Base-by-base conservation (phyloP, 2,329 filamentous ascomycete genomes). In the Xylaria sp. region DNA sequence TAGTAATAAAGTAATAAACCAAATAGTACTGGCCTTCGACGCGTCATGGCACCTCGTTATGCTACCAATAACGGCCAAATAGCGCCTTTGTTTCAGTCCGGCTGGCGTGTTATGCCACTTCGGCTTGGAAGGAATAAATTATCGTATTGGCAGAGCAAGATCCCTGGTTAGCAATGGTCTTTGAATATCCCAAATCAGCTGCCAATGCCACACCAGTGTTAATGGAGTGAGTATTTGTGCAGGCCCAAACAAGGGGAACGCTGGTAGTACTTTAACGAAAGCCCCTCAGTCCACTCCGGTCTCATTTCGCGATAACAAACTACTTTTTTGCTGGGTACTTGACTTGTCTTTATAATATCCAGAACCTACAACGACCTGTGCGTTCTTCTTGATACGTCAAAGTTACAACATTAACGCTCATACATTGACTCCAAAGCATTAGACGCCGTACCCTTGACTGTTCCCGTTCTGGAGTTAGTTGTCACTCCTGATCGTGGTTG, bases 181-280 rank as follows among this genome's bases (percentile, higher is more conserved):
- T 13, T 38, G 36, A 38, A 38, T 40, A 48, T 48, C 40, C 44
- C 40, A 61, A 63, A 53, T 38, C 58, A 53, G 65, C 26, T 31
- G 54, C 54, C 48, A 23, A 54, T 64, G n/a, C 57, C 44, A 65
- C 26, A 28, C 54, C 36, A 6, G 65, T 62, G 28, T 59, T 51
- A 63, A 66, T 26, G 38, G 62, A 40, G 56, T 17, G 49, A 51
- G 56, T 23, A 46, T 63, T 54, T 31, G 23, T 56, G 63, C 49
- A 66, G 42, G 51, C 40, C 56, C 40, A 68, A 65, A 65, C 65
- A 68, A 71, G 65, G 65, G 70, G 42, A 59, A 49, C 60, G 57
- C 56, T 65, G 61, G 70, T 71, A 71, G 66, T 54, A 71, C 70
- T 67, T 71, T 59, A 68, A 66, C 31, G 20, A 59, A 59, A 62